Evolutionary conservation across 1,139 yeast genomes (phyloP).

Genomic region (Pichiaceae sp.): DNA sequence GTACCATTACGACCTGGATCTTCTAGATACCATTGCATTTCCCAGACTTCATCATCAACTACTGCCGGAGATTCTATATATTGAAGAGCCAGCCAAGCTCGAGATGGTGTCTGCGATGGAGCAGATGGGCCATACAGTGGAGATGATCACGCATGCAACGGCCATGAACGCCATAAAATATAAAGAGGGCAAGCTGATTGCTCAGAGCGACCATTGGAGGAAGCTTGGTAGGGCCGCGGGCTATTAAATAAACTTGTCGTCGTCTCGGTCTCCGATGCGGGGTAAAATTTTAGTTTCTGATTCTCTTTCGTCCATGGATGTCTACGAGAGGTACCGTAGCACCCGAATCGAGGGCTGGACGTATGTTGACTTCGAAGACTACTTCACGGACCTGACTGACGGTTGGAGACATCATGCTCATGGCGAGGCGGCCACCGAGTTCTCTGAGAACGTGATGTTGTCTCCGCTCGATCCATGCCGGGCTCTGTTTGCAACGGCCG

Average conservation of each 20-base stretch:
- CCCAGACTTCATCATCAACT: slow-evolving; percentile 90
- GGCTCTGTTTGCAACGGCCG: background rate
- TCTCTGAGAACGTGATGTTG: background rate
- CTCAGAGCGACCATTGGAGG: slow-evolving; percentile 37
- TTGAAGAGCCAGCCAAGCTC: slow-evolving; percentile 38
- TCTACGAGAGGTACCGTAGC: too few species aligned
- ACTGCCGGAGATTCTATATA: slow-evolving; percentile 57
- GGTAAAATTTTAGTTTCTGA: too few species aligned
- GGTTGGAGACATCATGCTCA: background rate
- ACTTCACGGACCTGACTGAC: background rate
- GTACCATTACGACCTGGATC: slow-evolving; percentile 45
- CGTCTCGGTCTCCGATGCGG: too few species aligned
- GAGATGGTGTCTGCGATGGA: slow-evolving; percentile 15
- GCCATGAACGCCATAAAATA: slow-evolving; percentile 34
- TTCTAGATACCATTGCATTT: slow-evolving; percentile 63
- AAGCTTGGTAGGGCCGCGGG: slow-evolving; percentile 34
- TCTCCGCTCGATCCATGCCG: background rate
- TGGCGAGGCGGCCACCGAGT: background rate
- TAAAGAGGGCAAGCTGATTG: slow-evolving; percentile 14
- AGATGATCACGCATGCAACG: slow-evolving; percentile 24
- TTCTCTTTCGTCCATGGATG: too few species aligned
- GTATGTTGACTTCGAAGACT: background rate
- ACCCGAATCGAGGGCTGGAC: background rate
- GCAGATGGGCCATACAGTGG: slow-evolving; percentile 25
- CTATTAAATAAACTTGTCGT: too few species aligned